Percentiles rank a stretch among this genome's conserved stretches.
These are phyloP conservation scores for Cryptococcus floricola DNA, from an alignment of 1,284 basidiomycete genomes.

Conservation along the genomic window DNA sequence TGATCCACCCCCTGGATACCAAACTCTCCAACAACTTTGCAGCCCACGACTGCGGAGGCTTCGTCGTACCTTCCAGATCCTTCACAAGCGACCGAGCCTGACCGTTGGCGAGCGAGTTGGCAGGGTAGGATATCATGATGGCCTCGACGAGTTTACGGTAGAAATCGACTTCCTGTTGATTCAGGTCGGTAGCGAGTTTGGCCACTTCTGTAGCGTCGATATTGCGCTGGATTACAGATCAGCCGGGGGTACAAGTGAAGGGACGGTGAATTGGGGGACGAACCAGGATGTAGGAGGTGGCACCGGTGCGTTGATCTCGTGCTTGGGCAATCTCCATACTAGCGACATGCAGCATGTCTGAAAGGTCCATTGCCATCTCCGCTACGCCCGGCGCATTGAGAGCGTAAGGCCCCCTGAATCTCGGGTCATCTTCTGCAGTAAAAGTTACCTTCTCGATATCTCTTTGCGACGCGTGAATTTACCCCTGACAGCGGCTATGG, in stretches of 20 bases:
- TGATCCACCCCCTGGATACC: constrained; percentile 41
- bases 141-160: constrained; percentile 28
- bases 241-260: not conserved
- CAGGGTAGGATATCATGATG: constrained; percentile 43
- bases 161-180: constrained; percentile 40
- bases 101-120: constrained; percentile 38
- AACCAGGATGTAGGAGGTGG: constrained; percentile 31
- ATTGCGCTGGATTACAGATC: constrained; percentile 23
- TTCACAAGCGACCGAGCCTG: constrained; percentile 23
- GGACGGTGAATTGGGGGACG: constrained; percentile 4
- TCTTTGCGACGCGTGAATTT: constrained; percentile 6
- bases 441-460: not conserved
- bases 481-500: constrained; percentile 26
- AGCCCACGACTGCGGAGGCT: constrained; percentile 26
- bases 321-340: constrained; percentile 31
- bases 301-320: constrained; percentile 33
- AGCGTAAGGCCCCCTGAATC: constrained; percentile 24
- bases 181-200: constrained; percentile 36
- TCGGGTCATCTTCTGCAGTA: constrained; percentile 20
- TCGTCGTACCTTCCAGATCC: constrained; percentile 11
- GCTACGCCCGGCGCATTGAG: constrained; percentile 21
- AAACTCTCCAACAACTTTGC: constrained; percentile 33
- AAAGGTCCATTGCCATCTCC: constrained; percentile 33
- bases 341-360: constrained; percentile 27
- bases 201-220: constrained; percentile 35